Evolutionary conservation across 2,329 filamentous ascomycete genomes (phyloP).

Genomic region (Periconia sp.): DNA sequence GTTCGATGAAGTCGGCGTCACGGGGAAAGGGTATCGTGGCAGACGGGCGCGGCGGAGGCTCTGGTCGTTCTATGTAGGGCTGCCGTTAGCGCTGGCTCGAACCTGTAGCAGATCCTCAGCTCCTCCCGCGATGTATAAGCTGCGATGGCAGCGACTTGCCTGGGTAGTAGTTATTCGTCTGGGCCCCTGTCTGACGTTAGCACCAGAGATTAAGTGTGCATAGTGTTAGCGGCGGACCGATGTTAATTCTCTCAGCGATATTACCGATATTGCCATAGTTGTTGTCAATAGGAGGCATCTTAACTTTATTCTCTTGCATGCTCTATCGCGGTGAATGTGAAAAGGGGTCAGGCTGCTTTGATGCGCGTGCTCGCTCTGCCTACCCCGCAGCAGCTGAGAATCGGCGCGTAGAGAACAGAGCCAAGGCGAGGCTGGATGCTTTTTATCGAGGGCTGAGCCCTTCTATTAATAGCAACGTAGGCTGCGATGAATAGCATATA

Average conservation of each 20-base stretch:
- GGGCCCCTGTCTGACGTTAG: neutral
- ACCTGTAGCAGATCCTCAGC: neutral
- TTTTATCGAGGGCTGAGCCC: conserved; percentile 1
- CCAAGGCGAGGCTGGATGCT: neutral
- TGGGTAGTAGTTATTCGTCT: conserved; percentile 3
- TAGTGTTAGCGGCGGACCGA: neutral
- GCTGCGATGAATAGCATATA: conserved; percentile 3
- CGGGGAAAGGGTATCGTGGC: conserved; percentile 1
- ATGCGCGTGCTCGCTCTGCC: neutral
- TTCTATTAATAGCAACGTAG: conserved; percentile 5
- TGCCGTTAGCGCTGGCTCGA: conserved; percentile 3
- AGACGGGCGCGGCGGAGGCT: conserved; percentile 2
- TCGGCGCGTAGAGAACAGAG: conserved; percentile 1
- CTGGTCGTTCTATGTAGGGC: conserved; percentile 5
- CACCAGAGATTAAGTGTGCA: neutral
- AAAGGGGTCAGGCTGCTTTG: neutral
- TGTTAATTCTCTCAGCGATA: neutral
- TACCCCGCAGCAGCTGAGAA: conserved; percentile 1
- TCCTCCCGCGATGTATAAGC: neutral
- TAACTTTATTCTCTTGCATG: neutral
- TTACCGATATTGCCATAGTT: neutral
- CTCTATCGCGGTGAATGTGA: neutral
- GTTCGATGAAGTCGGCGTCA: conserved; percentile 11
- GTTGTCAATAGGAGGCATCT: neutral
- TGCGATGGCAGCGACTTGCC: conserved; percentile 2